Evolutionary conservation across 2,329 filamentous ascomycete species (phyloP), one percentile per base, ranked within the genome.

Genomic region (Talaromyces sp.): DNA sequence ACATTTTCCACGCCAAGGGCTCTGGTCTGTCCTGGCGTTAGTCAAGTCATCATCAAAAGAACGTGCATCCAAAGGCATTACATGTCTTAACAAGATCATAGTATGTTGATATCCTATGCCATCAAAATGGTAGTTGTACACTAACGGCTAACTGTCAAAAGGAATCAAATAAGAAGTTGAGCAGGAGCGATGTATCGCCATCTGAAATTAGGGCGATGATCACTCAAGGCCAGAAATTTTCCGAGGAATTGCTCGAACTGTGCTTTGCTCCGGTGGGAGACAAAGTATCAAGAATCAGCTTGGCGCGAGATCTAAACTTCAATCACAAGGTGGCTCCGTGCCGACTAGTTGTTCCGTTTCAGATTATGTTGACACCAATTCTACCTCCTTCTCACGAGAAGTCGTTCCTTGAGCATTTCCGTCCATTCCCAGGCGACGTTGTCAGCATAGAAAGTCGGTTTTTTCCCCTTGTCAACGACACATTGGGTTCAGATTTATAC

Each of bases 21-120:
- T 98, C 30, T 99, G 95, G 96, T 90, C 89, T 69, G 79, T 99
- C 40, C 85, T 98, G 59, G 91, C 93, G 8, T 88, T 97, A 52
- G 88, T 92, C 68, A 94, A 94, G 61, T 91, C 91, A 0, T 90
- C 84, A 34, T 88, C 92, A 64, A 82, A 83, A 14, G 89, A 94
- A 59, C 85, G 94, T 62, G 81, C 81, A 2, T 77, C 76, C 7
- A 80, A 85, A 62, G 87, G 86, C 10, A 70, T 76, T 50, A 69
- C 70, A 34, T 78, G 76, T 60, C 69, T 78, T 23, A 73, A 77
- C 27, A 78, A 75, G 60, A 76, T 78, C 57, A 75, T 71, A 10
- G 76, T 78, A 67, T 59, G 70, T 53, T 18, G n/a, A 31, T 8
- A 8, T 5, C 27, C 8, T 52, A 36, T 40, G 31, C 14, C 31